Evolutionary conservation across 2,329 filamentous ascomycete genomes (phyloP), one percentile per base, ranked within the genome.

Genomic region (Aphanoascus verrucosus): DNA sequence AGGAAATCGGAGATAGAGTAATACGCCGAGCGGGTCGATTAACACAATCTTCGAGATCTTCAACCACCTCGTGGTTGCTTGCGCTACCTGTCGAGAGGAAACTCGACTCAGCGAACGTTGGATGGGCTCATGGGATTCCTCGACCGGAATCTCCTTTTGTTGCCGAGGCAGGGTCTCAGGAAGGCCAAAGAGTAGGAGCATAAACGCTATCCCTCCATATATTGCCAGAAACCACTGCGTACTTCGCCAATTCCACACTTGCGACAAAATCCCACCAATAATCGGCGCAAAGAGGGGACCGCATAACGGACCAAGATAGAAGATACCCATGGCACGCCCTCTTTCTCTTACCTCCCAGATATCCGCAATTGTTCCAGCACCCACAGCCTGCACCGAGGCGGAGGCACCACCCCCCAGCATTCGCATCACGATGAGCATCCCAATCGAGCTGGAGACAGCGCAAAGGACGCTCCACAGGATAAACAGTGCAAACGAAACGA

Each of bases 281-380:
- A 93, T 85, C 1, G 88, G 88, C 0, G 84, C 82, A 5, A 91
- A 67, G 12, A 93, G 69, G 0, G 88, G 88, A 0, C 86, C 87
- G 47, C 82, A 77, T 7, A 93, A 69, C 0, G 88, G 87, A 0
- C 88, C 88, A 0, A 93, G 75, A 61, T 90, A 93, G 68, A 91
- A 93, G 40, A 86, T 76, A 1, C 85, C 81, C 86, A 93, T 93
- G n/a, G 87, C 87, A 14, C 73, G 74, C 2, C 88, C 88, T 48
- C 88, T 75, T 65, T 91, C 83, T 47, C 73, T 76, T 0, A 81
- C 69, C 58, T 88, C 84, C 84, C 86, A 94, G 11, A 91, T 75
- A 64, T 93, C 87, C 43, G 87, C 83, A 55, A 93, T 86, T 2
- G 87, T 90, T 5, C 88, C 88, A 1, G 86, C 86, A 3, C 88